These are phyloP conservation scores for Heliamphora pulchella DNA, from an alignment of 179 eudicot species.

Conservation along the genomic window DNA sequence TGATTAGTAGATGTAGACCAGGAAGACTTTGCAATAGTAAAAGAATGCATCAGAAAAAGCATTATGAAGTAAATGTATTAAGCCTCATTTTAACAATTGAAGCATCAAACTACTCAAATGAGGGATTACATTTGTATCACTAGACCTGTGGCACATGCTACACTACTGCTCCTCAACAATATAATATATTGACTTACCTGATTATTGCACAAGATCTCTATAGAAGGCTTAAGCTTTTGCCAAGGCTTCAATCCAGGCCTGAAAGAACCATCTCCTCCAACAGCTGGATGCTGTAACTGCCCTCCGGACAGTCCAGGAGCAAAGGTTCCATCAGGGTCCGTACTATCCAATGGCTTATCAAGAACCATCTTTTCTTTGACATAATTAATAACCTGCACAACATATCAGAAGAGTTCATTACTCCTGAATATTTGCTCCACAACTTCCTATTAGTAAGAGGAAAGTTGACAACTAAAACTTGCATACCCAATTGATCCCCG, in stretches of 20 bases:
- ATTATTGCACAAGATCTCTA: constrained; percentile 92
- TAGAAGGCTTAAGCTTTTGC: constrained; percentile 73
- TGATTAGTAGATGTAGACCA: background rate
- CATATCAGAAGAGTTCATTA: constrained; percentile 9
- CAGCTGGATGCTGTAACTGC: constrained; percentile 41
- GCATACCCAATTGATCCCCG: background rate
- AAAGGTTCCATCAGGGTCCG: constrained; percentile 49
- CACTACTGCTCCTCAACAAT: background rate
- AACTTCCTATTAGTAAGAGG: background rate
- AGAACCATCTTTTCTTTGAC: constrained; percentile 83
- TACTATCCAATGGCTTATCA: constrained; percentile 68
- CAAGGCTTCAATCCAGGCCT: constrained; percentile 63
- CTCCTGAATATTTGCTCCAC: background rate
- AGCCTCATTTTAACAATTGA: background rate
- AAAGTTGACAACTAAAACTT: background rate
- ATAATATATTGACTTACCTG: constrained; percentile 46
- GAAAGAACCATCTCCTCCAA: constrained; percentile 58
- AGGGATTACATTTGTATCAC: background rate
- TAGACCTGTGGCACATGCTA: background rate
- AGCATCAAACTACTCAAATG: background rate
- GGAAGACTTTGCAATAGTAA: background rate
- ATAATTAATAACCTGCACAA: constrained; percentile 69
- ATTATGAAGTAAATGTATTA: background rate
- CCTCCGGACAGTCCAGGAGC: constrained; percentile 53
- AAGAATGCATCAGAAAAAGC: background rate